Conservation (phyloP, 2,329 filamentous ascomycete genomes). For the Monosporascus sp. region DNA sequence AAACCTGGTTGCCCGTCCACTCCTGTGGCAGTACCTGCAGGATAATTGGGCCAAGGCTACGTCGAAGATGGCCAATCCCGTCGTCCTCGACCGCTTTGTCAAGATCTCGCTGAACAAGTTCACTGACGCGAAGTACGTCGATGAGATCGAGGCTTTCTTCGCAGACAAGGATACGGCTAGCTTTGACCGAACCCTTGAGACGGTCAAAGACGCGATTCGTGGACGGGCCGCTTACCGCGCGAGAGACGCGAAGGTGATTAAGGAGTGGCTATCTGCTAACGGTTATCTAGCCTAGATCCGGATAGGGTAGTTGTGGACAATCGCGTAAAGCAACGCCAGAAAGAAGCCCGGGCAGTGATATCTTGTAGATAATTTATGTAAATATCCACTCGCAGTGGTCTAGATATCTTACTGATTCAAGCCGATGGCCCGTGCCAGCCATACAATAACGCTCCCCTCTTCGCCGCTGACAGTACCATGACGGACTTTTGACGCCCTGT, state of each 20-base stretch:
- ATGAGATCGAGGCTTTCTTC: conserved; percentile 84
- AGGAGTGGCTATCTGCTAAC: conserved; percentile 69
- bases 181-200: conserved; percentile 80
- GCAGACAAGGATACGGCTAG: conserved; percentile 75
- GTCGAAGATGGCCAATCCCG: conserved; percentile 71
- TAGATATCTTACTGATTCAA: too few relatives aligned
- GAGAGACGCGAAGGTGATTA: conserved; percentile 66
- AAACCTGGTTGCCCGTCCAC: conserved; percentile 67
- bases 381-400: too few relatives aligned
- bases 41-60: conserved; percentile 73
- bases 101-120: conserved; percentile 75
- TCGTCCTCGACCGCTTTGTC: conserved; percentile 85
- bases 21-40: conserved; percentile 83
- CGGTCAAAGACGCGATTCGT: conserved; percentile 79
- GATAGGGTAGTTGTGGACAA: too few relatives aligned
- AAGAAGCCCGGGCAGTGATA: too few relatives aligned
- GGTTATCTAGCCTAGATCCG: conserved; percentile 29
- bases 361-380: too few relatives aligned
- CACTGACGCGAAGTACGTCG: conserved; percentile 60
- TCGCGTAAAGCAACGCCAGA: too few relatives aligned
- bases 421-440: too few relatives aligned
- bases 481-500: too few relatives aligned
- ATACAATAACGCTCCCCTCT: too few relatives aligned
- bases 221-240: conserved; percentile 77
- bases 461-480: too few relatives aligned